These are phyloP conservation scores for Neoboletus brunneissimus DNA, from an alignment of 768 basidiomycete species.

Conservation along the genomic window DNA sequence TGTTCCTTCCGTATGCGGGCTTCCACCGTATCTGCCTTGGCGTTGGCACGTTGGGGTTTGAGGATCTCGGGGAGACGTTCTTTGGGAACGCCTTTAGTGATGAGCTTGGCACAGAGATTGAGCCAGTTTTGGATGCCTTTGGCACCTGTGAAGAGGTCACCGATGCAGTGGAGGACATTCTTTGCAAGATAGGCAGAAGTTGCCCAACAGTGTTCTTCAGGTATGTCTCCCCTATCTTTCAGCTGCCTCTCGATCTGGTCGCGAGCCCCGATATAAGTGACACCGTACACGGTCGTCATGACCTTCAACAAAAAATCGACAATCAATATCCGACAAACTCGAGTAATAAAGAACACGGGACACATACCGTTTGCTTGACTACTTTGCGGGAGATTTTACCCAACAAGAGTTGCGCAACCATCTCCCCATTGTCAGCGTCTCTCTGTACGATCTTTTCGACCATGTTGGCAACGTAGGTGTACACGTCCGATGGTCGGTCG, in stretches of 20 bases:
- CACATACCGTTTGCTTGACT: slow-evolving; percentile 90
- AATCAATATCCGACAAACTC: background rate
- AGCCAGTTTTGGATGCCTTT: slow-evolving; percentile 91
- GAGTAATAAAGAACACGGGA: background rate
- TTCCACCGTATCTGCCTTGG: slow-evolving; percentile 23
- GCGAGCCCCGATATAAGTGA: slow-evolving; percentile 91
- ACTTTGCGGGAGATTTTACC: slow-evolving; percentile 90
- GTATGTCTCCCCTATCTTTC: slow-evolving; percentile 68
- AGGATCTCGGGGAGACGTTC: slow-evolving; percentile 55
- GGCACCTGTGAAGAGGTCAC: slow-evolving; percentile 91
- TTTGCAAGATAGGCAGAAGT: slow-evolving; percentile 80
- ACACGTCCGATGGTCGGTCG: slow-evolving; percentile 91
- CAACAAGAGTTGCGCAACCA: slow-evolving; percentile 56
- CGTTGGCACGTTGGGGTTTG: slow-evolving; percentile 9
- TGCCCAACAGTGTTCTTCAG: slow-evolving; percentile 68
- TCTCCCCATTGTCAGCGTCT: slow-evolving; percentile 52
- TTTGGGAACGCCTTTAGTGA: slow-evolving; percentile 81
- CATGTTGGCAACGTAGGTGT: slow-evolving; percentile 85
- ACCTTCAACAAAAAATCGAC: slow-evolving; percentile 45
- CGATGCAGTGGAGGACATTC: slow-evolving; percentile 76
- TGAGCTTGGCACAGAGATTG: slow-evolving; percentile 74
- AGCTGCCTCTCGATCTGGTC: slow-evolving; percentile 93
- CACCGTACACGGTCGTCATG: slow-evolving; percentile 99
- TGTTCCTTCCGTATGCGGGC: slow-evolving; percentile 72
- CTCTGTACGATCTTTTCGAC: slow-evolving; percentile 65